These are phyloP conservation scores for Capsella bursapastoris DNA, from an alignment of 345 rosid species.

Conservation along the genomic window DNA sequence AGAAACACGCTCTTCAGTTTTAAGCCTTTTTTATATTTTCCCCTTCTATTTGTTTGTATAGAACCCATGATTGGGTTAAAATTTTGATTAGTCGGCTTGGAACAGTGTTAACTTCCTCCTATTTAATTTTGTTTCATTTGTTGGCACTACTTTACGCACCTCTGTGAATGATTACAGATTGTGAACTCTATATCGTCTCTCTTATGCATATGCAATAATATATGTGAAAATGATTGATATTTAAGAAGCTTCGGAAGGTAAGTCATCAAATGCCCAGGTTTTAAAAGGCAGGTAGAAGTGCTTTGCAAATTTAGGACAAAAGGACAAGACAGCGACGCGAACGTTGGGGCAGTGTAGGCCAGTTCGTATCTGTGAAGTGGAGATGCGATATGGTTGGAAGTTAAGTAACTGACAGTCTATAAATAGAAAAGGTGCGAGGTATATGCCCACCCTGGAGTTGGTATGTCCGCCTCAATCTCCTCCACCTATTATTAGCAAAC, in stretches of 20 bases:
- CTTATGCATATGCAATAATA: not conserved
- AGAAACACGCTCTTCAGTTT: not conserved
- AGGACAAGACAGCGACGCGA: slow-evolving; percentile 15
- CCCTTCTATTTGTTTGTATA: not conserved
- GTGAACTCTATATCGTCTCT: not conserved
- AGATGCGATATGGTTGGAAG: slow-evolving; percentile 42
- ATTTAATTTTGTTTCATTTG: not conserved
- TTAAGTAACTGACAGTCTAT: slow-evolving; percentile 41
- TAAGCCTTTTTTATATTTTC: not conserved
- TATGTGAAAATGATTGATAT: not conserved
- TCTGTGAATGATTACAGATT: not conserved
- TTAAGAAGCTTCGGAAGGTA: not conserved
- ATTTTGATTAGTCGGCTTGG: slow-evolving; percentile 1
- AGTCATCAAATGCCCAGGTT: slow-evolving; percentile 9
- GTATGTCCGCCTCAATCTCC: slow-evolving; percentile 37
- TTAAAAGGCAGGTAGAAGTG: slow-evolving; percentile 13
- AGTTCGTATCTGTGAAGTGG: slow-evolving; percentile 24
- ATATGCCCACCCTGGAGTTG: slow-evolving; percentile 41
- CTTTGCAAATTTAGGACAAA: slow-evolving; percentile 31
- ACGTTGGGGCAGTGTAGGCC: slow-evolving; percentile 19
- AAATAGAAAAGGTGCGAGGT: slow-evolving; percentile 34
- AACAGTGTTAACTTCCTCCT: slow-evolving; percentile 23
- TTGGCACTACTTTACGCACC: not conserved
- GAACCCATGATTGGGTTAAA: not conserved
- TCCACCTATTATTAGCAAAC: slow-evolving; percentile 38